Conservation (phyloP, 2,329 filamentous ascomycete species). For the Colletotrichum orchidophilum region DNA sequence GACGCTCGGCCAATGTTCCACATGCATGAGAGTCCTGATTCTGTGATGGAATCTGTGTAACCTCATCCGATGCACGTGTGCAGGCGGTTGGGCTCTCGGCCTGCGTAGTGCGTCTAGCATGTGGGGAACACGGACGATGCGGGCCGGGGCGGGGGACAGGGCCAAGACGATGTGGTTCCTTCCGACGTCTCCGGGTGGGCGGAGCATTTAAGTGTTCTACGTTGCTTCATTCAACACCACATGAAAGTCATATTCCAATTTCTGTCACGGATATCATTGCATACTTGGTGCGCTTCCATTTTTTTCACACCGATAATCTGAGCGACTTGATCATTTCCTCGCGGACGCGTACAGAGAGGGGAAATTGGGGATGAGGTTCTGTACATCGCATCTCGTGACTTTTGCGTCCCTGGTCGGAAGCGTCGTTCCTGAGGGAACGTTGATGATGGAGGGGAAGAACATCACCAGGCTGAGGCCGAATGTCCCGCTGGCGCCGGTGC, state of each 20-base stretch:
- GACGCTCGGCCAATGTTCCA: background rate
- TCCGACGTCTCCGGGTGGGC: background rate
- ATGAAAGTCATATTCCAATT: background rate
- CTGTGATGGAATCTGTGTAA: background rate
- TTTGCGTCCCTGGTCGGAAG: background rate
- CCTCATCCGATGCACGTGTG: background rate
- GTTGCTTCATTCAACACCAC: background rate
- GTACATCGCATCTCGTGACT: background rate
- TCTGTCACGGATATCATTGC: no score
- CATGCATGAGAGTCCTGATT: background rate
- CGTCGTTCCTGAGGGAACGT: background rate
- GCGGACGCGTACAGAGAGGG: no score
- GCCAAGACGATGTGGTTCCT: background rate
- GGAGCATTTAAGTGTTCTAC: background rate
- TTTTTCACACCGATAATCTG: background rate
- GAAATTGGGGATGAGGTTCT: background rate
- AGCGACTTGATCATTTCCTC: no score
- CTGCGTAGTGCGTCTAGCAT: background rate
- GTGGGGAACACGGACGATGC: background rate
- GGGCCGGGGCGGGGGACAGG: background rate
- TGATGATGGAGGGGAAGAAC: conserved; percentile 39
- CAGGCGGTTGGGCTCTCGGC: background rate
- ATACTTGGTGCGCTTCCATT: background rate
- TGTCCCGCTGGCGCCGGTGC: conserved; percentile 43
- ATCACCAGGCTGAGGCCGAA: conserved; percentile 44